These are phyloP conservation scores for Russula olivacea DNA, from an alignment of 768 basidiomycete species.

Conservation along the genomic window DNA sequence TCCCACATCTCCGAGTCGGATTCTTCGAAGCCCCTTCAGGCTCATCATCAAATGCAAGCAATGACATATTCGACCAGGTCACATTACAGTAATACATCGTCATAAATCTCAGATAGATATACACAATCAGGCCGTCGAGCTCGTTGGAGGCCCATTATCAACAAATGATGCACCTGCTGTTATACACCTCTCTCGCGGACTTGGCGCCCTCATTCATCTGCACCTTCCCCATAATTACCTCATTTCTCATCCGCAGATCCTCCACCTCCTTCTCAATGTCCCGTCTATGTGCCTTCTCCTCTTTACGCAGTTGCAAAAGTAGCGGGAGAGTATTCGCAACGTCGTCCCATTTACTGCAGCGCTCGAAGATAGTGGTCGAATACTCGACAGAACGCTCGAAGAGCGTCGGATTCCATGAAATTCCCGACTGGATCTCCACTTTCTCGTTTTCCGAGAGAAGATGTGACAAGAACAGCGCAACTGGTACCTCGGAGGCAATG, in stretches of 20 bases:
- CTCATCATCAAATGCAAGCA: too few relatives aligned
- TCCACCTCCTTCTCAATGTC: conserved; percentile 25
- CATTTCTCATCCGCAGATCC: conserved; percentile 25
- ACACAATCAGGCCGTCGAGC: not conserved
- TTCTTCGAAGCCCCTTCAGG: too few relatives aligned
- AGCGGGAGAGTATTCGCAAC: conserved; percentile 23
- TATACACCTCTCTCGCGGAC: not conserved
- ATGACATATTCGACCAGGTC: not conserved
- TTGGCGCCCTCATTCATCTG: not conserved
- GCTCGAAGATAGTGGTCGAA: not conserved
- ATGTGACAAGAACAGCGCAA: conserved; percentile 23
- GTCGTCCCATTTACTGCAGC: conserved; percentile 16
- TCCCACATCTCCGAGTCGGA: too few relatives aligned
- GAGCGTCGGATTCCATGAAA: conserved; percentile 14
- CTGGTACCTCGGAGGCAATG: conserved; percentile 18
- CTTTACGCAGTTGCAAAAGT: conserved; percentile 19
- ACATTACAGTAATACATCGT: not conserved
- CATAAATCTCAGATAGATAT: not conserved
- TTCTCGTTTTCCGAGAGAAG: conserved; percentile 15
- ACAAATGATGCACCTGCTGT: conserved; percentile 14
- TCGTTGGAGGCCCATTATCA: not conserved
- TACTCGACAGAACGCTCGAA: conserved; percentile 9
- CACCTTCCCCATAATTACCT: conserved; percentile 19
- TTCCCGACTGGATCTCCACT: conserved; percentile 14
- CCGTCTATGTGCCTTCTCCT: conserved; percentile 18